Percentiles rank a stretch among this genome's conserved stretches.
phyloP scores from a whole-genome alignment of 164 flowering plant species.

The Nymphaea thermarum region DNA sequence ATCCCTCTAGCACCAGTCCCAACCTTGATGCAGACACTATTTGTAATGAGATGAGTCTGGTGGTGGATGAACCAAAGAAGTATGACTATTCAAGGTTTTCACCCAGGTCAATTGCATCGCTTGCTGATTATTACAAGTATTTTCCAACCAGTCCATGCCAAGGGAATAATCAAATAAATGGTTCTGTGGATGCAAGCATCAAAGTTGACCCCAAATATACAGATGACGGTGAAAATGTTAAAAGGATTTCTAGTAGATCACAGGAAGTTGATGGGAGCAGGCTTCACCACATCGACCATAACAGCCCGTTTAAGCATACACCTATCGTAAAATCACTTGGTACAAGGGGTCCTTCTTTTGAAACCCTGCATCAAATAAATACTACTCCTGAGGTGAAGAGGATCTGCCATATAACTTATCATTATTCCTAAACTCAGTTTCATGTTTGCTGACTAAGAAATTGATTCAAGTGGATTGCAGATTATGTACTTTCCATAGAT shows the following conservation, averaged over 20 bases:
- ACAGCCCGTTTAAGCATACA: neutral
- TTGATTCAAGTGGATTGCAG: too few relatives aligned
- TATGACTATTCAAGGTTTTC: conserved; percentile 68
- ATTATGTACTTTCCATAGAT: too few relatives aligned
- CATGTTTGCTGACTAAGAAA: too few relatives aligned
- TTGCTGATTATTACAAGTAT: conserved; percentile 31
- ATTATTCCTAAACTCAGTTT: too few relatives aligned
- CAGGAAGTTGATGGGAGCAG: neutral
- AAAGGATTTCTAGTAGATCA: neutral
- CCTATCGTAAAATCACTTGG: too few relatives aligned
- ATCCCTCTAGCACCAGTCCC: conserved; percentile 13
- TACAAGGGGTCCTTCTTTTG: too few relatives aligned
- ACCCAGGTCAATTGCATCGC: conserved; percentile 45
- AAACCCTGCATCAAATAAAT: too few relatives aligned
- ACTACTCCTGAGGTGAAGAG: too few relatives aligned
- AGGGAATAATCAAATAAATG: conserved; percentile 6
- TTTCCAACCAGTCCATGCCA: conserved; percentile 1
- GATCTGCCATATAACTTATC: too few relatives aligned
- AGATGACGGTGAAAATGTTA: neutral
- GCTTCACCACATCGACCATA: neutral
- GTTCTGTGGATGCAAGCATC: conserved; percentile 7
- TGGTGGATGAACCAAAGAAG: conserved; percentile 31
- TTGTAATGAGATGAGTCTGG: conserved; percentile 77
- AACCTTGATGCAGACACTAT: conserved; percentile 22
- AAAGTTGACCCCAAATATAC: neutral